phyloP scores from a whole-genome alignment of 2,329 filamentous ascomycete genomes.

The Fonsecaea nubica region DNA sequence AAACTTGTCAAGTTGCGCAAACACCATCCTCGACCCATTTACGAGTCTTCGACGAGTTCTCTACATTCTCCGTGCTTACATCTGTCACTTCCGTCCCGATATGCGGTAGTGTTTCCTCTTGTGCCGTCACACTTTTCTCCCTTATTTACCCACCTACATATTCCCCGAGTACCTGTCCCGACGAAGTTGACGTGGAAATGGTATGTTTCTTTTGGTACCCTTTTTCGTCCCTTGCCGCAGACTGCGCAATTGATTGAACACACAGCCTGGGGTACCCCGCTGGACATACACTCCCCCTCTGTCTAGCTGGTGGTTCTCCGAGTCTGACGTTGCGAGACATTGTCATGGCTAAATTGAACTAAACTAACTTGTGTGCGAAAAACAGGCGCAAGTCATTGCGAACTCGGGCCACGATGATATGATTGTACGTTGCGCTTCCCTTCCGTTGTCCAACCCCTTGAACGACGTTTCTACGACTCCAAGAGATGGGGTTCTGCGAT shows the following conservation, averaged over 20 bases:
- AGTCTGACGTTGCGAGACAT: background rate
- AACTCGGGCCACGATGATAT: slow-evolving; percentile 97
- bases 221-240: background rate
- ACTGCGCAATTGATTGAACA: background rate
- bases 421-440: slow-evolving; percentile 75
- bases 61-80: background rate
- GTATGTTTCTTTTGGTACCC: slow-evolving; percentile 15
- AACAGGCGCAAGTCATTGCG: slow-evolving; percentile 76
- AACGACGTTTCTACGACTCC: background rate
- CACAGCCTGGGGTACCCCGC: background rate
- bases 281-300: background rate
- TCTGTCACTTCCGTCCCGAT: background rate
- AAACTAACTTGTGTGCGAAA: no score
- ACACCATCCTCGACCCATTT: background rate
- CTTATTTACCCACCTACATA: background rate
- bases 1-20: background rate
- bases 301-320: background rate
- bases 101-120: slow-evolving; percentile 27
- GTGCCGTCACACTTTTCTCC: background rate
- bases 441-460: no score
- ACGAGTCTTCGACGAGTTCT: background rate
- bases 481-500: background rate
- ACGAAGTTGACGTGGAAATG: slow-evolving; percentile 15
- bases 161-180: background rate
- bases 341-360: background rate